Evolutionary conservation across 148 eudicot species (phyloP).

Genomic region (Diospyros kaki): DNA sequence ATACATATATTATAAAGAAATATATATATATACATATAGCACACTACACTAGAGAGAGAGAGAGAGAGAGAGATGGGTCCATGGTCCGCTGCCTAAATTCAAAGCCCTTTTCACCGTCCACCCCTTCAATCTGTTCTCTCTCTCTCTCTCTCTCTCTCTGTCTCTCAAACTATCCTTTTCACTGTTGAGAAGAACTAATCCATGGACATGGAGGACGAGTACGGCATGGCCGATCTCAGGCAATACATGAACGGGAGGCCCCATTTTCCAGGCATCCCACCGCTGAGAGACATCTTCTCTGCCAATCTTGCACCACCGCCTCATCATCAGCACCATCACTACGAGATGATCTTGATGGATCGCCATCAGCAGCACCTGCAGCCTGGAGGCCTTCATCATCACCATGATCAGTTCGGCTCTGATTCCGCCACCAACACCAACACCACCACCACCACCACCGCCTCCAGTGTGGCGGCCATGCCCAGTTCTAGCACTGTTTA

Average conservation of each 20-base stretch:
- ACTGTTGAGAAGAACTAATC: neutral
- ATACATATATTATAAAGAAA: no score
- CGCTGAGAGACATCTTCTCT: constrained; percentile 31
- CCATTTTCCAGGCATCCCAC: constrained; percentile 14
- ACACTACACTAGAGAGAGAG: neutral
- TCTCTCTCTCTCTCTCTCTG: constrained; percentile 2
- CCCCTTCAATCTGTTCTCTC: constrained; percentile 30
- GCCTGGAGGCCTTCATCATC: constrained; percentile 2
- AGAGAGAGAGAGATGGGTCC: constrained; percentile 29
- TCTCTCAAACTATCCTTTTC: neutral
- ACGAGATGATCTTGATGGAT: constrained; percentile 31
- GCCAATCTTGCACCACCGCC: constrained; percentile 22
- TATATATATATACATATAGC: no score
- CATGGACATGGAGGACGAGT: constrained; percentile 37
- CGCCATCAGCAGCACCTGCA: neutral
- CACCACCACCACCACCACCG: neutral
- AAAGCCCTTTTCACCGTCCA: constrained; percentile 49
- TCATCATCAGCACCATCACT: constrained; percentile 17
- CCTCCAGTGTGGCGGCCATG: neutral
- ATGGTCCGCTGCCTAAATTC: constrained; percentile 32
- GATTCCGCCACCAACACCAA: constrained; percentile 21
- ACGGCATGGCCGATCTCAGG: constrained; percentile 40
- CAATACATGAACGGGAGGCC: constrained; percentile 34
- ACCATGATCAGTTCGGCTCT: constrained; percentile 16
- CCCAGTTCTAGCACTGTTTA: neutral